Evolutionary conservation across 139 green algal genomes (phyloP), one percentile per base, ranked within the genome.

Genomic region (Limnomonas spitsbergensis): DNA sequence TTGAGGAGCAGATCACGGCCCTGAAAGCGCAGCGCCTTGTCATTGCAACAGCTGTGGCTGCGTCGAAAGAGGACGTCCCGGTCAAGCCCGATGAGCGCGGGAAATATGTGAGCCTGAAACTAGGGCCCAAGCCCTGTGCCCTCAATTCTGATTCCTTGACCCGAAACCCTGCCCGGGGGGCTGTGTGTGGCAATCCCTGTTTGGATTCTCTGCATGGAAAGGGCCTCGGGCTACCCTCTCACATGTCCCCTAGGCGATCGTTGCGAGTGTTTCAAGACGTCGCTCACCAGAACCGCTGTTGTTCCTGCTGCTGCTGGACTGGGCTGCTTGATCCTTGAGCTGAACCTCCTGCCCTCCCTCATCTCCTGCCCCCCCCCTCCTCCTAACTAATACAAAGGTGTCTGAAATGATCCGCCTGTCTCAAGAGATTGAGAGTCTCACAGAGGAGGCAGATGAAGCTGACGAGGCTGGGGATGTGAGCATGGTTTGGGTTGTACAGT

Each of bases 21-120:
- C 34, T 76, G 36, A 0, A 24, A 1, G 42, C 0, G 24, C 40
- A 71, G 53, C 42, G 53, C 0, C 39, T 56, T 20, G 39, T 36
- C 42, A 26, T 84, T 35, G 61, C 54, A 3, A 75, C 80, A 2
- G 80, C 53, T 4, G 78, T 38, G 52, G 52, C 78, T 56, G 40
- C 35, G 32, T 54, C 78, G 40, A 53, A 61, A 40, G 80, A 82
- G 7, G 66, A 24, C 4, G 37, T 36, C 42, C 34, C 70, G 3
- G 37, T 47, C 38, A 66, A 61, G 27, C 20, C 27, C 29, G n/a
- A 42, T 2, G n/a, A 36, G 6, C 35, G 47, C 14, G 34, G 47
- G 29, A n/a, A 72, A 34, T 52, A 79, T 39, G 73, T 71, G 36
- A 54, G 73, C 3, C 3, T 29, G 29, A 40, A 40, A 47, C 3